phyloP scores from a whole-genome alignment of 768 basidiomycete genomes.

The Mycena filopes region DNA sequence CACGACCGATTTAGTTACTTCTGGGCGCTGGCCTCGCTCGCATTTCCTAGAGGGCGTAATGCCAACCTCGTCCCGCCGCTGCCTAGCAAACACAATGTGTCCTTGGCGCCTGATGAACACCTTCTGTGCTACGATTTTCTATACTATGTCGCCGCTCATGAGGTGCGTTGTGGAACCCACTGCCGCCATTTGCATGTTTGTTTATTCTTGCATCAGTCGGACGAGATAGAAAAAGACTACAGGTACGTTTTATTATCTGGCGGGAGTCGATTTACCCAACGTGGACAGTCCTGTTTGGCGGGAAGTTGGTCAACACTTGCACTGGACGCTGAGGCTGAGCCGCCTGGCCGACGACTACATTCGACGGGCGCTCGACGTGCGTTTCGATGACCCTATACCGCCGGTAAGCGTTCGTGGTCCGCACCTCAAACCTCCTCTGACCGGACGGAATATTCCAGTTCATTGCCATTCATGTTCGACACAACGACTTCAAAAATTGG shows the following conservation, averaged over 20 bases:
- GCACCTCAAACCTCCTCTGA: background rate
- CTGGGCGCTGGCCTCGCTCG: conserved; percentile 35
- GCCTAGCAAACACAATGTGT: conserved; percentile 25
- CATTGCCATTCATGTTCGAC: conserved; percentile 50
- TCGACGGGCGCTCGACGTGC: conserved; percentile 37
- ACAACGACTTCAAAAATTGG: conserved; percentile 45
- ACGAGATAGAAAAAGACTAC: conserved; percentile 45
- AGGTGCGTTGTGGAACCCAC: conserved; percentile 30
- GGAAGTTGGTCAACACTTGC: conserved; percentile 44
- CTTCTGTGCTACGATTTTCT: conserved; percentile 38
- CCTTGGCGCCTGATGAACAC: conserved; percentile 35
- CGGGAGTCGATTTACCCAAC: background rate
- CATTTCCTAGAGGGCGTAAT: conserved; percentile 30
- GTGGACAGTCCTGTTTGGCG: conserved; percentile 44
- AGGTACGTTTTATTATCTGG: conserved; percentile 3
- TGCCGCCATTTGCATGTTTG: background rate
- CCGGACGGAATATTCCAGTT: conserved; percentile 34
- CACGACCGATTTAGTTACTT: conserved; percentile 35
- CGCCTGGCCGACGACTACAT: conserved; percentile 39
- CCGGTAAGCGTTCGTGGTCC: conserved; percentile 38
- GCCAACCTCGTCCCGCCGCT: conserved; percentile 29
- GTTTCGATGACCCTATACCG: conserved; percentile 36
- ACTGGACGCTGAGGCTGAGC: conserved; percentile 40
- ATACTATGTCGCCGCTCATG: conserved; percentile 37
- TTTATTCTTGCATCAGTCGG: conserved; percentile 28